phyloP scores from a whole-genome alignment of 2,329 filamentous ascomycete genomes.

The Hymenoscyphus linearis region DNA sequence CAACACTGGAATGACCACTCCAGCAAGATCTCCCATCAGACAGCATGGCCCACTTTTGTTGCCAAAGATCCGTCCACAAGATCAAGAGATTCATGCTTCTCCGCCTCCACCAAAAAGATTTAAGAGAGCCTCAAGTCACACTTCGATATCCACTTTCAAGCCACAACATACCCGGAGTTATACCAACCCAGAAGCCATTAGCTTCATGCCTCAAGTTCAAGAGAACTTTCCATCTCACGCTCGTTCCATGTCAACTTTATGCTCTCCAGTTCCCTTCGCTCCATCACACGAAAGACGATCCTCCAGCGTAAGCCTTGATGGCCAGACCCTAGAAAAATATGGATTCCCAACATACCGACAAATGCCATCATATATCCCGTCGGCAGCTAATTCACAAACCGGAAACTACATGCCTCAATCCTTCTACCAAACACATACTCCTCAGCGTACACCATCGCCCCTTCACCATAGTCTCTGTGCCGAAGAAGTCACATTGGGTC shows the following conservation, averaged over 20 bases:
- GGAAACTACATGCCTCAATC: conserved; percentile 44
- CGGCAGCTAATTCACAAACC: conserved; percentile 30
- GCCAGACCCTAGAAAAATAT: conserved; percentile 60
- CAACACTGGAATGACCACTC: conserved; percentile 64
- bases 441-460: conserved; percentile 41
- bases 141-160: conserved; percentile 34
- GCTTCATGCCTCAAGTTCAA: conserved; percentile 31
- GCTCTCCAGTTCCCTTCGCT: conserved; percentile 29
- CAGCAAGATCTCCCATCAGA: conserved; percentile 65
- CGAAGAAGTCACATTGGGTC: conserved; percentile 31
- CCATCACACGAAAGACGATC: conserved; percentile 50
- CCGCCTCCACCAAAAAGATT: conserved; percentile 51
- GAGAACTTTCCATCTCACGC: conserved; percentile 26
- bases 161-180: conserved; percentile 52
- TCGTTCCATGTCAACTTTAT: conserved; percentile 29
- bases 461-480: conserved; percentile 31
- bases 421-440: conserved; percentile 20
- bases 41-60: conserved; percentile 76
- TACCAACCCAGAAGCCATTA: conserved; percentile 54
- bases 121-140: conserved; percentile 38
- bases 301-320: conserved; percentile 65
- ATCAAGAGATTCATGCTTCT: conserved; percentile 60
- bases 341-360: conserved; percentile 82
- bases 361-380: conserved; percentile 51
- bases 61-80: conserved; percentile 80